Conservation (phyloP, 768 basidiomycete species). For the Rickenella mellea region DNA sequence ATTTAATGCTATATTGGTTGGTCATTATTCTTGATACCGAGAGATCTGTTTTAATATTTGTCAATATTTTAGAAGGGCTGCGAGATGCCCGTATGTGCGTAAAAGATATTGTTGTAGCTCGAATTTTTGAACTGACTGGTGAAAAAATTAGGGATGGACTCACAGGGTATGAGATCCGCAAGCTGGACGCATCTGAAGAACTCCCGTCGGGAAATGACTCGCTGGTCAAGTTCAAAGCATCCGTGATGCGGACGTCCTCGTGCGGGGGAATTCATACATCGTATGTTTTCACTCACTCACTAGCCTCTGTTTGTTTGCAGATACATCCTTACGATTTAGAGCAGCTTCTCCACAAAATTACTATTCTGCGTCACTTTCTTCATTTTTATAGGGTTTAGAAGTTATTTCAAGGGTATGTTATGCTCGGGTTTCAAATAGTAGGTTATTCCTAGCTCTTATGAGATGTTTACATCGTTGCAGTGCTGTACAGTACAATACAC, state of each 20-base stretch:
- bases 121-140: neutral
- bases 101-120: neutral
- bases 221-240: constrained; percentile 13
- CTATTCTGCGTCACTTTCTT: neutral
- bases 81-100: constrained; percentile 18
- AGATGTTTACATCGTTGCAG: too few species aligned
- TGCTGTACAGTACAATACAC: too few species aligned
- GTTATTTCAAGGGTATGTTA: too few species aligned
- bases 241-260: constrained; percentile 13
- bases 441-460: too few species aligned
- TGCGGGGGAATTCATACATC: constrained; percentile 1
- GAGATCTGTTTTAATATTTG: neutral
- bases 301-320: constrained; percentile 1
- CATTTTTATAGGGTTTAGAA: too few species aligned
- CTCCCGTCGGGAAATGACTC: constrained; percentile 10
- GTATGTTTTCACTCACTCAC: neutral
- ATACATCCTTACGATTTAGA: constrained; percentile 18
- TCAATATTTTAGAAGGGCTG: constrained; percentile 14
- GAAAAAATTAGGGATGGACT: constrained; percentile 10
- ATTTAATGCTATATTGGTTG: constrained; percentile 14
- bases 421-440: too few species aligned
- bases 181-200: constrained; percentile 11
- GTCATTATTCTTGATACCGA: neutral
- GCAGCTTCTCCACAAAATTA: constrained; percentile 12
- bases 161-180: constrained; percentile 13